phyloP scores from a whole-genome alignment of 306 rosid genomes.

The Dicorynia guianensis region DNA sequence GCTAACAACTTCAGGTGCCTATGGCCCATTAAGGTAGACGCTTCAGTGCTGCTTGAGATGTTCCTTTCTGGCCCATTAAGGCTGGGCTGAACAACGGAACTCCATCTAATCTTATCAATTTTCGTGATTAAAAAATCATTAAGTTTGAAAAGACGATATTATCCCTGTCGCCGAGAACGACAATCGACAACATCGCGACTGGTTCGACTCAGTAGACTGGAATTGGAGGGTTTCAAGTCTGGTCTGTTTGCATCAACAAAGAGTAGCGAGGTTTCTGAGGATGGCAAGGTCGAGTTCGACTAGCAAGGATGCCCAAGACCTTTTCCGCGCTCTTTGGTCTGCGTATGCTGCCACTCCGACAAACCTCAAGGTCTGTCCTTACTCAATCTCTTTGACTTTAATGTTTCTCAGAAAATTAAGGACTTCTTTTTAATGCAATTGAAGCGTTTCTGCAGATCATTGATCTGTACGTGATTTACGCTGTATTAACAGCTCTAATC shows the following conservation, averaged over 20 bases:
- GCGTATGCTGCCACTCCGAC: constrained; percentile 84
- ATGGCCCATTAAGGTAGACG: too few relatives aligned
- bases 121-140: too few relatives aligned
- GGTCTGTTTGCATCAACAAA: background rate
- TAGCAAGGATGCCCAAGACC: constrained; percentile 71
- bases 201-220: background rate
- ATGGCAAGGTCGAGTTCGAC: constrained; percentile 51
- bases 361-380: constrained; percentile 66
- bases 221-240: background rate
- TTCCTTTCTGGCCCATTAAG: too few relatives aligned
- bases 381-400: background rate
- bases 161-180: background rate
- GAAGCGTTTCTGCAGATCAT: constrained; percentile 63
- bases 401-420: background rate
- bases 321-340: constrained; percentile 74
- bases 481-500: constrained; percentile 78
- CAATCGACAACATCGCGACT: background rate
- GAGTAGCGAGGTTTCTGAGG: background rate
- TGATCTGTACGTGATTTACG: constrained; percentile 78
- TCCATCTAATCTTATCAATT: too few relatives aligned
- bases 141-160: constrained; percentile 1
- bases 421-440: constrained; percentile 27
- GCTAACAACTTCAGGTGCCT: too few relatives aligned
- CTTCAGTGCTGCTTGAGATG: too few relatives aligned
- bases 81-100: too few relatives aligned